Base-by-base conservation (phyloP, 2,329 filamentous ascomycete genomes). In the Ustulina deusta region DNA sequence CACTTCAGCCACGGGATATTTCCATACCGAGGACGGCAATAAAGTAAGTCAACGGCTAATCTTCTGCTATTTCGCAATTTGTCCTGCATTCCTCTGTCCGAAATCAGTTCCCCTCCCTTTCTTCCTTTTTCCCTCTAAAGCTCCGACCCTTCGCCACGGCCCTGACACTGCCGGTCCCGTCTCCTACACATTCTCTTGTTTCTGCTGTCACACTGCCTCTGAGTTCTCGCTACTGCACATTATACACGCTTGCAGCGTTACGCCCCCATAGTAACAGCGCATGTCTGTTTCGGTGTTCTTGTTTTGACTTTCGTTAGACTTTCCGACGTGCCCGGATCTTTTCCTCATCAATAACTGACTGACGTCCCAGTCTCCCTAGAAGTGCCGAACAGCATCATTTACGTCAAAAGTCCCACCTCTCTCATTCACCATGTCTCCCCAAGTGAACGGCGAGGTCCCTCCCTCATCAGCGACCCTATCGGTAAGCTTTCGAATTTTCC, bases 381-480 rank as follows among this genome's bases (percentile, higher is more conserved):
- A 65, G 6, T 46, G 2, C n/a, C 15, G 34, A 63, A 13, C 22
- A 63, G 25, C 49, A 61, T 61, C 61, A 59, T 56, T 54, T 27
- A 57, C 54, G 51, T 48, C 55, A 44, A 22, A 11, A 55, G 15
- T 61, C 44, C 44, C 56, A 54, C 52, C 40, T 55, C 52, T 49
- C 38, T 34, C 55, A 46, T 58, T 61, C 65, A 65, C 69, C 29
- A 78, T 78, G 77, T 61, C 77, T 70, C 64, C 74, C 58, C 77
- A 78, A 73, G 76, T 79, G 6, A 79, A 79, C 64, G 77, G 77
- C 65, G 77, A 79, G 51, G 68, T 75, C 34, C 76, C 75, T 49
- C 73, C 76, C 6, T 75, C 77, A 22, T 79, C 76, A 13, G 76
- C 76, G 49, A 78, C 76, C 29, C 67, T 79, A 29, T 78, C 77